Evolutionary conservation across 2,329 filamentous ascomycete species (phyloP).

Genomic region (Botrytis cinerea): DNA sequence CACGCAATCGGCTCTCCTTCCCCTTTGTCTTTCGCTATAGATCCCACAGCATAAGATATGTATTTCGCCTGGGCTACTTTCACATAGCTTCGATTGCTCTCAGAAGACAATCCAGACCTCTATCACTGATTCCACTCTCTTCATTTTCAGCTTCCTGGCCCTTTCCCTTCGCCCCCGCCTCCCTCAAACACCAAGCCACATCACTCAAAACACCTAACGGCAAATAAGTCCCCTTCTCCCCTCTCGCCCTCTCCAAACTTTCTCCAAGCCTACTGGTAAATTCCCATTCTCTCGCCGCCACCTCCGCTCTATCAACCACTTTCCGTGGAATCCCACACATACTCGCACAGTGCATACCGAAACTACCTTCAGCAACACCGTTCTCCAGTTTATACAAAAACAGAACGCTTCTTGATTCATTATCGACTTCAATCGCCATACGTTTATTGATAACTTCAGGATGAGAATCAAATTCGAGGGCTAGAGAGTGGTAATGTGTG

Average conservation of each 20-base stretch:
- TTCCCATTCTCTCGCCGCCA: constrained; percentile 90
- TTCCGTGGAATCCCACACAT: constrained; percentile 92
- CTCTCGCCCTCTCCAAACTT: constrained; percentile 57
- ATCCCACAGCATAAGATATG: neutral
- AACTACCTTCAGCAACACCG: constrained; percentile 92
- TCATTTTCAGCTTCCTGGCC: constrained; percentile 43
- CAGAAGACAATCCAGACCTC: constrained; percentile 60
- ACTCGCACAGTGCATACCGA: constrained; percentile 97
- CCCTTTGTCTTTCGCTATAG: neutral
- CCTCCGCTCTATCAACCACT: constrained; percentile 84
- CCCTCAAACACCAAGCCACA: constrained; percentile 73
- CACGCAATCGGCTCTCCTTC: neutral
- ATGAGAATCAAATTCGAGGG: constrained; percentile 85
- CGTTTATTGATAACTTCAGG: constrained; percentile 83
- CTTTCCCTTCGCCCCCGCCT: constrained; percentile 46
- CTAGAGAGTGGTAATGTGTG: constrained; percentile 94
- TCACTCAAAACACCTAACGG: constrained; percentile 87
- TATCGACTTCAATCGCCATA: constrained; percentile 95
- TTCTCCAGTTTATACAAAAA: constrained; percentile 94
- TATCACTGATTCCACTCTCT: constrained; percentile 49
- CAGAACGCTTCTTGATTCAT: constrained; percentile 80
- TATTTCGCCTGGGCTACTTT: neutral
- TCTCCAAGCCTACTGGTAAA: constrained; percentile 90
- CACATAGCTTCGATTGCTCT: constrained; percentile 61
- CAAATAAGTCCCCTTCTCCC: constrained; percentile 69